phyloP scores from a whole-genome alignment of 331 rosid genomes.

The Malus hybrid region DNA sequence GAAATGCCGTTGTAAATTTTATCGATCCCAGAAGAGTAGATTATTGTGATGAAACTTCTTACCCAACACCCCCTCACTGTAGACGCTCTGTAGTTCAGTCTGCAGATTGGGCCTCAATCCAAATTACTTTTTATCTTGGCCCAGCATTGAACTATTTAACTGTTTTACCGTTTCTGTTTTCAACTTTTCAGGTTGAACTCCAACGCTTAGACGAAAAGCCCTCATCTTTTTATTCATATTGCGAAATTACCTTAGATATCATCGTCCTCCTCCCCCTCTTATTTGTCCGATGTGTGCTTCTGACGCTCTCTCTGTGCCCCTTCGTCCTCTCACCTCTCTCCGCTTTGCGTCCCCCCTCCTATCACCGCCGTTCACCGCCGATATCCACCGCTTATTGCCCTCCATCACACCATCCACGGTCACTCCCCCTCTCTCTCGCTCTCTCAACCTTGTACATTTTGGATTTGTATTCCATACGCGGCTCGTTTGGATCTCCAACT shows the following conservation, averaged over 20 bases:
- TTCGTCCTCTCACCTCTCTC: constrained; percentile 18
- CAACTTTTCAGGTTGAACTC: background rate
- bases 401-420: constrained; percentile 13
- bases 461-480: background rate
- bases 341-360: background rate
- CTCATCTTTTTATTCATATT: background rate
- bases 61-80: no score
- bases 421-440: background rate
- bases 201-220: constrained; percentile 3
- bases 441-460: background rate
- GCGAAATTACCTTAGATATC: constrained; percentile 3
- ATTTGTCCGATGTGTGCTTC: constrained; percentile 21
- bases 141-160: background rate
- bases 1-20: no score
- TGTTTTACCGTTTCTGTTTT: background rate
- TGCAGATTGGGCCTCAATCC: background rate
- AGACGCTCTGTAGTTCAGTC: background rate
- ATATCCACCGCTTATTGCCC: constrained; percentile 5
- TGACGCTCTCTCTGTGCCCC: constrained; percentile 8
- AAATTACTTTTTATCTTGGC: background rate
- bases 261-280: background rate
- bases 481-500: constrained; percentile 2
- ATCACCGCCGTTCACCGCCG: constrained; percentile 14
- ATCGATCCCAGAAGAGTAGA: no score
- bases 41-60: no score